These are phyloP conservation scores for Triticum timopheevii DNA, from an alignment of 176 grass and related monocot species.

Conservation along the genomic window DNA sequence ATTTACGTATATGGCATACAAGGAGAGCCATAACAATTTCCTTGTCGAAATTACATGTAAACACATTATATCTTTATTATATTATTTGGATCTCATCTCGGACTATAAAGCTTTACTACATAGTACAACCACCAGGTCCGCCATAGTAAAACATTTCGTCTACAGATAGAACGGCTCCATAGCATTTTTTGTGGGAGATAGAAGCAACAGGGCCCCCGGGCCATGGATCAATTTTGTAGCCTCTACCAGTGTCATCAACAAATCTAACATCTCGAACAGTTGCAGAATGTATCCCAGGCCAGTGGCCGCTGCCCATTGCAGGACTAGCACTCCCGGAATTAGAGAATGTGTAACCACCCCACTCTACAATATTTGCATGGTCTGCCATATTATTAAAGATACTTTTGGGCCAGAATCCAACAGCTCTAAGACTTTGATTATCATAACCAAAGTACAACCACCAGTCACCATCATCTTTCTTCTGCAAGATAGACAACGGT, in stretches of 20 bases:
- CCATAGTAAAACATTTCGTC: slow-evolving; percentile 22
- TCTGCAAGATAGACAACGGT: neutral
- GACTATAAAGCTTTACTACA: neutral
- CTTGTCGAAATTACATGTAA: too few species aligned
- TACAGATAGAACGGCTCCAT: neutral
- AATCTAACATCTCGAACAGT: neutral
- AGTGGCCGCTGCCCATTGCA: slow-evolving; percentile 19
- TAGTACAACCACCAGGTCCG: slow-evolving; percentile 20
- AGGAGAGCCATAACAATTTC: too few species aligned
- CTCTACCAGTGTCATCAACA: neutral
- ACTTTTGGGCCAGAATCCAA: slow-evolving; percentile 20
- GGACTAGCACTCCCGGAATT: neutral
- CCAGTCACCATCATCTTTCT: neutral
- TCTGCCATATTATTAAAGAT: neutral
- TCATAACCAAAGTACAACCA: neutral
- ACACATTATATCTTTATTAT: too few species aligned
- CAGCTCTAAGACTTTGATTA: neutral
- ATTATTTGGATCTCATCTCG: too few species aligned
- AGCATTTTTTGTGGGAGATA: neutral
- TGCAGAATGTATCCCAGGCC: neutral
- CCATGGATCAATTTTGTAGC: neutral
- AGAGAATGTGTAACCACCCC: neutral
- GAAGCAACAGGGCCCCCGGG: neutral
- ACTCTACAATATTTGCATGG: neutral
- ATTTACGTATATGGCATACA: too few species aligned